Evolutionary conservation across 768 basidiomycete species (phyloP).

Genomic region (Agaricus subrufescens): DNA sequence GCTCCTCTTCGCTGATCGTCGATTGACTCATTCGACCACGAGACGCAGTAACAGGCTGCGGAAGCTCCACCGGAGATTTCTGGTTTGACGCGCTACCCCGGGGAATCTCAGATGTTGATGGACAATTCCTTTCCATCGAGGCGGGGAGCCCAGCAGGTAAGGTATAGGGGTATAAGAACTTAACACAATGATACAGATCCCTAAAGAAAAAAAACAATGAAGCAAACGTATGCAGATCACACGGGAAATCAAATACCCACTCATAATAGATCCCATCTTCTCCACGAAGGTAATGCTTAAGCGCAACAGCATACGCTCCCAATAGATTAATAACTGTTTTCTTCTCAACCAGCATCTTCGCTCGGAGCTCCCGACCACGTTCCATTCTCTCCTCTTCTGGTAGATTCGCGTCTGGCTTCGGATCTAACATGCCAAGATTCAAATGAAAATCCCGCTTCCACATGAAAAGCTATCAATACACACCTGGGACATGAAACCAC

Average conservation of each 20-base stretch:
- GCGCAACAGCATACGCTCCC: constrained; percentile 59
- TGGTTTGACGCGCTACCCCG: not conserved
- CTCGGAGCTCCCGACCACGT: constrained; percentile 27
- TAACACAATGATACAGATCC: constrained; percentile 66
- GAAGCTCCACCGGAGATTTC: constrained; percentile 18
- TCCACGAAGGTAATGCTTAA: constrained; percentile 71
- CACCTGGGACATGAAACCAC: constrained; percentile 68
- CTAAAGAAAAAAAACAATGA: constrained; percentile 16
- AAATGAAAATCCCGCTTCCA: not conserved
- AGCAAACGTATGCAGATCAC: not conserved
- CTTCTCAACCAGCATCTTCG: constrained; percentile 56
- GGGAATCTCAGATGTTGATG: not conserved
- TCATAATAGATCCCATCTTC: constrained; percentile 45
- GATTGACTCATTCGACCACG: not conserved
- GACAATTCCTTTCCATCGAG: constrained; percentile 15
- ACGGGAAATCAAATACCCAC: constrained; percentile 18
- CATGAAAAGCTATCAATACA: constrained; percentile 8
- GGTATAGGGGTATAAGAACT: constrained; percentile 65
- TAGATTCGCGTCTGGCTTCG: constrained; percentile 8
- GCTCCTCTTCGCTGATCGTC: not conserved
- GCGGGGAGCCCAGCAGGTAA: constrained; percentile 45
- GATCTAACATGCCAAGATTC: constrained; percentile 14
- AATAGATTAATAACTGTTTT: constrained; percentile 65
- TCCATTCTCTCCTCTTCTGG: constrained; percentile 9
- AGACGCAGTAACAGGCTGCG: constrained; percentile 13